Base-by-base conservation (phyloP, 768 basidiomycete genomes). In the Lentinus brumalis region DNA sequence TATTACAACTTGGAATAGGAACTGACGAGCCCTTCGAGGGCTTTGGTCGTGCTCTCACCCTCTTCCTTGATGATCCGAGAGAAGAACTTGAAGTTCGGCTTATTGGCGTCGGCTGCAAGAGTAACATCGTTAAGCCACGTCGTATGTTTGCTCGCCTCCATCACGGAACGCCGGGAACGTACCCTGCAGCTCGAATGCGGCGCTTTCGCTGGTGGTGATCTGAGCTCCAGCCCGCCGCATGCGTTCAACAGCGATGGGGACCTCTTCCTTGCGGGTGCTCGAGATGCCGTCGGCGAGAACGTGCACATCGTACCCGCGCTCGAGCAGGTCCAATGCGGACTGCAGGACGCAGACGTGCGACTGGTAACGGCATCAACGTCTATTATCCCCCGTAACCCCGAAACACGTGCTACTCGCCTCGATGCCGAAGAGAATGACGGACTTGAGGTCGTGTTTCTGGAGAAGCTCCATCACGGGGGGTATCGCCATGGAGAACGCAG, bases 281-380 rank as follows among this genome's bases (percentile, higher is more conserved):
- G 91, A 93, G 15, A 96, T 87, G 15, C 87, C 93, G 68, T 97
- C 94, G 1, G 90, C 92, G 26, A 94, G 76, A 41, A 95, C 80
- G 71, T 91, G 84, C 6, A 91, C 85, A 60, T 79, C 71, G 46
- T 79, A 81, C 0, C 78, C 78, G 0, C 32, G 64, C 46, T 77
- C 69, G 3, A 89, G 72, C 12, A 96, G 80, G 61, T 89, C 87
- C 16, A 95, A 76, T 0, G 88, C 81, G 0, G 93, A 91, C 73
- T 96, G 94, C 6, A 94, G 80, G 9, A 96, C 85, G 69, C 95
- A 97, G 61, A 97, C 86, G 67, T 96, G 95, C 15, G 91, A 84
- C 94, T 95, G 64, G 15, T 12, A 5, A 49, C 64, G 57, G 52
- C 4, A 44, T 29, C 38, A 35, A 30, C 7, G 49, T 30, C 45